phyloP scores from a whole-genome alignment of 2,329 filamentous ascomycete species.

The Stagonosporopsis cucurbitacearum region DNA sequence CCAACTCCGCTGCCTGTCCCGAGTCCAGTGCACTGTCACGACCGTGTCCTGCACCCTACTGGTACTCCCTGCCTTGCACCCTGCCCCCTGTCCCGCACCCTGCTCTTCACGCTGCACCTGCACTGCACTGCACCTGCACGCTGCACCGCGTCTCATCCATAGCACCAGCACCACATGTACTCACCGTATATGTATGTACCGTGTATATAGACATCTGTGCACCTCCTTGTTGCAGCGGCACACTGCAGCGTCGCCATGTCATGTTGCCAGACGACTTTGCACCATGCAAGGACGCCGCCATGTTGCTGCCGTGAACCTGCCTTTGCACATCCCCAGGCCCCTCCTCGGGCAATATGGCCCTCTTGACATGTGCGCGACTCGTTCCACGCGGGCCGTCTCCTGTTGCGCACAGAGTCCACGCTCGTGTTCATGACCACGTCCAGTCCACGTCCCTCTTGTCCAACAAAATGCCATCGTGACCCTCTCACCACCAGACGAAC shows the following conservation, averaged over 20 bases:
- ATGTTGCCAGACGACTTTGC: not conserved
- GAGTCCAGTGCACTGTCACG: too few relatives aligned
- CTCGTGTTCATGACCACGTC: too few relatives aligned
- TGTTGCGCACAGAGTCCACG: slow-evolving; percentile 10
- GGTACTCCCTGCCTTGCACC: too few relatives aligned
- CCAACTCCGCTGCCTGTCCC: slow-evolving; percentile 4
- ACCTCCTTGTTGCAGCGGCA: slow-evolving; percentile 8
- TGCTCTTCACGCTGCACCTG: too few relatives aligned
- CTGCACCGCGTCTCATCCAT: slow-evolving; percentile 10
- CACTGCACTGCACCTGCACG: not conserved
- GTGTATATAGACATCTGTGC: too few relatives aligned
- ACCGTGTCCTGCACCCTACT: too few relatives aligned
- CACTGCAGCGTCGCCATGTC: slow-evolving; percentile 10
- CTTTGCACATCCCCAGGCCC: not conserved
- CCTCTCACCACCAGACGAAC: slow-evolving; percentile 9
- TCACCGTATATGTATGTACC: too few relatives aligned
- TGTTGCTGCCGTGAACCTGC: too few relatives aligned
- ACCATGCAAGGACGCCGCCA: slow-evolving; percentile 14
- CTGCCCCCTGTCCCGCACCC: too few relatives aligned
- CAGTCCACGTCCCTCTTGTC: too few relatives aligned
- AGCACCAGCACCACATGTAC: slow-evolving; percentile 4
- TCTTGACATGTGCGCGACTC: slow-evolving; percentile 12
- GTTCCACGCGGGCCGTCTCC: slow-evolving; percentile 29
- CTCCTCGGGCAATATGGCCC: slow-evolving; percentile 32
- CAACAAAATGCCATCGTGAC: not conserved